These are phyloP conservation scores for Suillus decipiens DNA, from an alignment of 768 basidiomycete genomes.

Conservation along the genomic window DNA sequence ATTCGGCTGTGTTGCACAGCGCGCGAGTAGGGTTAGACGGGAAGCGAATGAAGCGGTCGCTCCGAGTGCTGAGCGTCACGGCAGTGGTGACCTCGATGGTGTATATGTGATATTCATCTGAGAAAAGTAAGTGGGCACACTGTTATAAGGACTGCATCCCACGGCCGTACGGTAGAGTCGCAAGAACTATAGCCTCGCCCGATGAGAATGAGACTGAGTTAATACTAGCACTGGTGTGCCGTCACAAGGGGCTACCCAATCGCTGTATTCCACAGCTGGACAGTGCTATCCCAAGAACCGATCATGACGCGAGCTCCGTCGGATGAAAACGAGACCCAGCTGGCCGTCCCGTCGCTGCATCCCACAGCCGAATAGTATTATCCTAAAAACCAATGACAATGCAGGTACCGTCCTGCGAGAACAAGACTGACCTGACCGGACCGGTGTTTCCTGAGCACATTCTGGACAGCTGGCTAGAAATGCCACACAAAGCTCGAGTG, in stretches of 20 bases:
- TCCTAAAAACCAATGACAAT: too few species aligned
- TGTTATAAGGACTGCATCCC: conserved; percentile 2
- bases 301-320: not conserved
- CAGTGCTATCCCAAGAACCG: not conserved
- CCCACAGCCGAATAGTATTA: too few species aligned
- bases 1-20: not conserved
- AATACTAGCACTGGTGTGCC: not conserved
- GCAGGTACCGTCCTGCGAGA: too few species aligned
- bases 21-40: not conserved
- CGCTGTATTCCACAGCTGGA: not conserved
- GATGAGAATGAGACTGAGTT: conserved; percentile 4
- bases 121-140: too few species aligned
- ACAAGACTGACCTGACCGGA: too few species aligned
- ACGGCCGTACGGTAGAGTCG: not conserved
- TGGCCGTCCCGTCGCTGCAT: too few species aligned
- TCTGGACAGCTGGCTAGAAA: too few species aligned
- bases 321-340: conserved; percentile 3
- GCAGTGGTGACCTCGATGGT: not conserved
- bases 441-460: too few species aligned
- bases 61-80: not conserved
- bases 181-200: not conserved
- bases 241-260: not conserved
- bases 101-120: not conserved
- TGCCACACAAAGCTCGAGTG: too few species aligned
- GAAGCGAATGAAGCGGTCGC: not conserved